Percentiles rank a stretch among this genome's conserved stretches.
Conservation (phyloP, 345 rosid genomes). For the Populus nigra region DNA sequence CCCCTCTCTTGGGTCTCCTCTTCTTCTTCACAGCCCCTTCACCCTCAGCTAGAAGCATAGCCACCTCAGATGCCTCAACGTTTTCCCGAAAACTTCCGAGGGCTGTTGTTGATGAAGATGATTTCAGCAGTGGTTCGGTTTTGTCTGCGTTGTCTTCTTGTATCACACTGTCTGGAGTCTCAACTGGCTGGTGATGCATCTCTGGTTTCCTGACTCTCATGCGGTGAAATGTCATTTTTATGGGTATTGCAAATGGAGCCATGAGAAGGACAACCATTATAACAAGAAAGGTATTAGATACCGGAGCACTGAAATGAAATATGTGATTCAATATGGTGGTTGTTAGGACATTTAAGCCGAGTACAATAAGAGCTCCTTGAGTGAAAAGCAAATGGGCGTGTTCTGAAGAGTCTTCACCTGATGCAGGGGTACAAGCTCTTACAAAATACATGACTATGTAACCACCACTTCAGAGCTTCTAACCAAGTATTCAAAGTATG, state of each 20-base stretch:
- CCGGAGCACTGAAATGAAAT: conserved; percentile 32
- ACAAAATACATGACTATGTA: conserved; percentile 53
- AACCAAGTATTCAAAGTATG: too few species aligned
- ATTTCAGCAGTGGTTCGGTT: conserved; percentile 45
- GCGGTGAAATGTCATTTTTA: conserved; percentile 56
- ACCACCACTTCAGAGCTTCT: too few species aligned
- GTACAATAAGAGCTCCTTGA: conserved; percentile 45
- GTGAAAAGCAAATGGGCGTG: conserved; percentile 49
- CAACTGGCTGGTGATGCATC: conserved; percentile 17
- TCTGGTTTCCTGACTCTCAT: conserved; percentile 22
- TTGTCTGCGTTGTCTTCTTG: conserved; percentile 36
- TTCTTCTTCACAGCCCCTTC: conserved; percentile 70
- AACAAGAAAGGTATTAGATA: conserved; percentile 34
- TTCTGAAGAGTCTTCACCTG: conserved; percentile 45
- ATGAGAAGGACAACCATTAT: conserved; percentile 56
- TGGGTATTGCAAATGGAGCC: conserved; percentile 62
- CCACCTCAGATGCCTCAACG: conserved; percentile 48
- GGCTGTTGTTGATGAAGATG: conserved; percentile 29
- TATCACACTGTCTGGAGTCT: conserved; percentile 14
- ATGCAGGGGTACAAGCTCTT: conserved; percentile 56
- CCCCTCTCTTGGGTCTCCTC: conserved; percentile 67
- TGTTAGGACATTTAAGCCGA: conserved; percentile 50
- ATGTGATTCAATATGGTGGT: conserved; percentile 45
- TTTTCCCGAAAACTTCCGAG: conserved; percentile 39
- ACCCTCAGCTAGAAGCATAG: conserved; percentile 65